Evolutionary conservation across 495 filamentous ascomycete genomes (phyloP).

Genomic region (Echria macrotheca): DNA sequence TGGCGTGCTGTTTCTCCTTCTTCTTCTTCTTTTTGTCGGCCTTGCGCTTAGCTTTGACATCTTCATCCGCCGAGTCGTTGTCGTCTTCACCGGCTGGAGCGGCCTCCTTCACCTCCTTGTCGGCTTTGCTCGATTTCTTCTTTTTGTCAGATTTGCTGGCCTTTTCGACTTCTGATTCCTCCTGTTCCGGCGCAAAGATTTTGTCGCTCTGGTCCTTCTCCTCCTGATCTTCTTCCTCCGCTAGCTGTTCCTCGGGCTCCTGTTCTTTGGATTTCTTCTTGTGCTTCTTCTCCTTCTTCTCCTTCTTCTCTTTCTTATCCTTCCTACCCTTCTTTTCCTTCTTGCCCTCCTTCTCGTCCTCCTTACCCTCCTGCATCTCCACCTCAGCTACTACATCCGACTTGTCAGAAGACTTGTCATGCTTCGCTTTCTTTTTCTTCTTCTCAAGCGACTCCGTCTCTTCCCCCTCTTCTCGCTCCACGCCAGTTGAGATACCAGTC

Average conservation of each 20-base stretch:
- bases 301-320: background rate
- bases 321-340: background rate
- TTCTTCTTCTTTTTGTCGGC: slow-evolving; percentile 18
- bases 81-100: slow-evolving; percentile 11
- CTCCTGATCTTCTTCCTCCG: slow-evolving; percentile 13
- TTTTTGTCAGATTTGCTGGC: background rate
- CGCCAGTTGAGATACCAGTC: background rate
- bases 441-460: background rate
- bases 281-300: background rate
- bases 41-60: slow-evolving; percentile 17
- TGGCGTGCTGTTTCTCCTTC: slow-evolving; percentile 16
- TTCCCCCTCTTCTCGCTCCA: background rate
- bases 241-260: background rate
- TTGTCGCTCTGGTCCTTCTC: background rate
- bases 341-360: slow-evolving; percentile 10
- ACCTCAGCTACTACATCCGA: background rate
- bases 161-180: slow-evolving; percentile 16
- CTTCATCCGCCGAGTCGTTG: slow-evolving; percentile 15
- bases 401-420: background rate
- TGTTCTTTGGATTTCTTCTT: background rate
- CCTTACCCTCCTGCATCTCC: background rate
- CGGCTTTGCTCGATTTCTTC: background rate
- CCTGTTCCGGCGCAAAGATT: too few relatives aligned
- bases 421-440: background rate
- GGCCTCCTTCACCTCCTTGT: background rate